Base-by-base conservation (phyloP, 805 yeast genomes). In the Kluyveromyces siamensis region DNA sequence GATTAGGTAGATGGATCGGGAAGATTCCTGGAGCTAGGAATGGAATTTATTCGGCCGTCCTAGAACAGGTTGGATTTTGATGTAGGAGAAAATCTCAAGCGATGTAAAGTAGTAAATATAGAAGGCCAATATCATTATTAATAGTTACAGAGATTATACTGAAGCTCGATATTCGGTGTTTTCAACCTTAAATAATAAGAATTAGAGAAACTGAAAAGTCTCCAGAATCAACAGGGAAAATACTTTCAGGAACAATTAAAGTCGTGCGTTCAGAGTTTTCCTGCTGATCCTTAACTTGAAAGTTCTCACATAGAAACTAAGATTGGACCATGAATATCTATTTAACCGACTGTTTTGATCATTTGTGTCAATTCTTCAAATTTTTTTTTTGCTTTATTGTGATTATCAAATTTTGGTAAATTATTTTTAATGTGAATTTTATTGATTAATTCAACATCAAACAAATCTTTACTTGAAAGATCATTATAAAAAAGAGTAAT, bases 1-100 rank as follows among this genome's bases (percentile, higher is more conserved):
- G 84, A 62, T 72, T 87, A 49, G 97, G 96, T 37, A 81, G 97
- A 63, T 90, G 96, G 96, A 66, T 81, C 25, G 72, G 75, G 41
- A 72, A 77, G 47, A 72, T 76, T 37, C 72, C 73, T 25, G 86
- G 86, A 8, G 83, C 84, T 30, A 79, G 91, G 65, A 87, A 86
- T 67, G 87, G 87, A 50, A 72, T 87, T 54, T 79, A 74, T 56
- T 77, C 82, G 9, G 78, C 75, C 49, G 71, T 71, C 27, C 69
- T 79, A 48, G 72, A 63, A 41, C 74, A 70, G 52, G 55, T 72
- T 50, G 55, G 63, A 48, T 50, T 59, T 59, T 54, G 55, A 57
- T 27, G n/a, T 46, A 42, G 41, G 38, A 36, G 45, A 21, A 48
- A 49, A 46, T 36, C 44, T 37, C 40, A 40, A 39, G 25, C 27